Evolutionary conservation across 352 stramenopile genomes (phyloP), one percentile per base, ranked within the genome.

Genomic region (Phytophthora tubulina): DNA sequence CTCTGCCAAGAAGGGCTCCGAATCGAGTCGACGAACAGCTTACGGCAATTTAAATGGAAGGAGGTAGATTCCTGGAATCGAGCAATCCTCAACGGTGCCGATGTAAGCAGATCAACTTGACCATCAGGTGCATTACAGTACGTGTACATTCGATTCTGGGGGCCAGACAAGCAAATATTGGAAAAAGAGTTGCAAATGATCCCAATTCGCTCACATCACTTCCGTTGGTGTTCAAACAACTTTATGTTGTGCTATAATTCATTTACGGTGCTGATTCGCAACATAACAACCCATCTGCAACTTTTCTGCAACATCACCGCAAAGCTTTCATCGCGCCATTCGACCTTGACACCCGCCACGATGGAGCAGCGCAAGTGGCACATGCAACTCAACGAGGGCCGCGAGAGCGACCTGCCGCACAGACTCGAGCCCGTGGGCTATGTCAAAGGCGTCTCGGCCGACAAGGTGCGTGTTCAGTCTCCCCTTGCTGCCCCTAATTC

Each of bases 301-400:
- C 52, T 59, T 59, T 21, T 10, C 39, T 9, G 38, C 53, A 61
- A 61, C 36, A 36, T 30, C 14, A 32, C 3, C 7, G 21, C 6
- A 51, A 63, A 63, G 41, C 56, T 63, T 44, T 14, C 50, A 45
- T 57, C 36, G 44, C 57, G 57, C 56, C 44, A 55, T 46, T 60
- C 51, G 35, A 45, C 51, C 32, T 66, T 56, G 51, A 44, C 35
- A 3, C 13, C 32, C 32, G 42, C 41, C n/a, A 68, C 50, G 48
- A 80, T 84, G 76, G 76, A 85, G 68, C 78, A 85, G 71, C 72
- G 85, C 78, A 95, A 93, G 75, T 95, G 87, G 87, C 82, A 86
- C 63, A 48, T 95, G 49, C 84, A 92, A 55, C 82, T 95, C 38
- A 87, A 90, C 60, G 88, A 95, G 48, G 80, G 76, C 27, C 86